Base-by-base conservation (phyloP, 2,329 filamentous ascomycete genomes). In the Helotiales sp. region DNA sequence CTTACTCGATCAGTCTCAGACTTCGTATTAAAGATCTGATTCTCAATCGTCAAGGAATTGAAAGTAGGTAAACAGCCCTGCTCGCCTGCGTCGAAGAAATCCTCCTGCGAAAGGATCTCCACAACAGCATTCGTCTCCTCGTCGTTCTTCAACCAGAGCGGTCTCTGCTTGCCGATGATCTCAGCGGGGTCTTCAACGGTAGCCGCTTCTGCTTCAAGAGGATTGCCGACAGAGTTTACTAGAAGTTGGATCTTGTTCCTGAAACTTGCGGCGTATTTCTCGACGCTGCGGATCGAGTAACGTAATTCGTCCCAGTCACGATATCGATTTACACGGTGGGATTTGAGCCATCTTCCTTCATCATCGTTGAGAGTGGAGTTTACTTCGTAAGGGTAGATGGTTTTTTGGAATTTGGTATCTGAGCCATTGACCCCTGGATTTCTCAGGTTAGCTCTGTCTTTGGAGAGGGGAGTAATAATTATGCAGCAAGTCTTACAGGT, bases 221-320 rank as follows among this genome's bases (percentile, higher is more conserved):
- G 45, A 24, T 70, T 71, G n/a, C 72, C 70, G 28, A 81, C 78
- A 6, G 79, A 77, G 69, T 82, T 82, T 40, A 82, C 79, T 5
- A 82, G 77, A 8, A 82, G 77, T 63, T 81, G 80, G 40, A 82
- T 79, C 68, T 80, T 79, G 72, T 82, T 82, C 58, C 77, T 70
- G 71, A 82, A 81, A 6, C 70, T 72, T 34, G 73, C 71, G n/a
- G 80, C 80, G 63, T 80, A 79, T 43, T 76, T 77, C 64, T 82
- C 78, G 22, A 82, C 74, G 50, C 79, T 82, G 30, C 80, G 77
- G 71, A 82, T 76, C 2, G 80, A 82, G 65, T 80, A 82, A 32
- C 79, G 76, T n/a, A 82, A 69, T 70, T 82, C 80, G 54, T 82
- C 77, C 80, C 80, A 82, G 67, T 82, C 80, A 1, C 80, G 79